These are phyloP conservation scores for Xylaria curta DNA, from an alignment of 495 filamentous ascomycete genomes.

Conservation along the genomic window DNA sequence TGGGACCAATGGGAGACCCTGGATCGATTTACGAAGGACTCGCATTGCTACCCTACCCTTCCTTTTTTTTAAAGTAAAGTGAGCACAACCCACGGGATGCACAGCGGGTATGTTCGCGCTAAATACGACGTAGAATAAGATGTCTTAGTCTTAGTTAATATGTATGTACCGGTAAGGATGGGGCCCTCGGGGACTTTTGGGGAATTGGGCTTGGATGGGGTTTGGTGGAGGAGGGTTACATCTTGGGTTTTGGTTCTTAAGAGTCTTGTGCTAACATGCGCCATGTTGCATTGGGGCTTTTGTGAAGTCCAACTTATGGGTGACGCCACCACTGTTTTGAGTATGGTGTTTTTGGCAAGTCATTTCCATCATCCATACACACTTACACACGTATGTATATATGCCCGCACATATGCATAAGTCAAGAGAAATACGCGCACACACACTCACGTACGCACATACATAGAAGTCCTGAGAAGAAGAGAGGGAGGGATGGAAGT, in stretches of 20 bases:
- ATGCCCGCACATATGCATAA: not conserved
- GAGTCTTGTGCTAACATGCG: not conserved
- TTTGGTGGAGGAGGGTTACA: conserved; percentile 20
- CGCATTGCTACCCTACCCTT: conserved; percentile 21
- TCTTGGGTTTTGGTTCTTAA: not conserved
- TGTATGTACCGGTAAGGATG: conserved; percentile 14
- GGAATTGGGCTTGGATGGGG: too few species aligned
- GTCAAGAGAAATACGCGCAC: too few species aligned
- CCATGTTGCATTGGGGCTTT: conserved; percentile 25
- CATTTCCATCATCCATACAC: not conserved
- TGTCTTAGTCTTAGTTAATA: not conserved
- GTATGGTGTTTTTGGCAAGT: conserved; percentile 1
- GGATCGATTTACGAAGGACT: not conserved
- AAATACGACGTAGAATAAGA: conserved; percentile 17
- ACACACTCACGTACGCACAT: not conserved
- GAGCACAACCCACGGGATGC: conserved; percentile 14
- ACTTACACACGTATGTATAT: not conserved
- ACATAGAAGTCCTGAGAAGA: not conserved
- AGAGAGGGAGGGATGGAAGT: not conserved
- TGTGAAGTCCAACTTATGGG: conserved; percentile 8
- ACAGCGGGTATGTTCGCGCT: conserved; percentile 19
- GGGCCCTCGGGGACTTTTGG: conserved; percentile 21
- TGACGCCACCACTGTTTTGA: conserved; percentile 13
- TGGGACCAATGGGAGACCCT: conserved; percentile 22
- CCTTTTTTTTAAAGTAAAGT: not conserved